These are phyloP conservation scores for Ceraceosorus guamensis DNA, from an alignment of 1,284 basidiomycete genomes.

Conservation along the genomic window DNA sequence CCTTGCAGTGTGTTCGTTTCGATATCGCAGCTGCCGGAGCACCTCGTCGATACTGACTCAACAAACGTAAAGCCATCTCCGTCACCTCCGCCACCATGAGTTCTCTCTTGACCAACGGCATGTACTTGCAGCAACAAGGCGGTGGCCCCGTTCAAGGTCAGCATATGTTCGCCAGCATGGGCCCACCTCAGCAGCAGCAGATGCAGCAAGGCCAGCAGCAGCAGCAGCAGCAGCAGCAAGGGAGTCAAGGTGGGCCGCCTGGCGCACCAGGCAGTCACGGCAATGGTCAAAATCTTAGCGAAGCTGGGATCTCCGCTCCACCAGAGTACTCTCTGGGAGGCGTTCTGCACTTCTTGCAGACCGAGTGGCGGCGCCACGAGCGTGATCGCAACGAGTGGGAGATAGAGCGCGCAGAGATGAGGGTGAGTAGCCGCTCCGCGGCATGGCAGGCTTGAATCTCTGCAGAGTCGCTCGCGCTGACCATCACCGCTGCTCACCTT, in stretches of 20 bases:
- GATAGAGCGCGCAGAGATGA: slow-evolving; percentile 97
- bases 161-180: no score
- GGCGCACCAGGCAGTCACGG: neutral
- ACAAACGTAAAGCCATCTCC: no score
- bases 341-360: slow-evolving; percentile 93
- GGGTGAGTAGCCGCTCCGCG: slow-evolving; percentile 59
- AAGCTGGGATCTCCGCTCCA: neutral
- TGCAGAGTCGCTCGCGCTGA: neutral
- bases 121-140: neutral
- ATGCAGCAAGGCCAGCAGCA: slow-evolving; percentile 2
- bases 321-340: slow-evolving; percentile 66
- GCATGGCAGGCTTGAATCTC: slow-evolving; percentile 1
- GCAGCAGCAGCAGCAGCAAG: slow-evolving; percentile 1
- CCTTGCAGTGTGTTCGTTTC: no score
- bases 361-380: slow-evolving; percentile 86
- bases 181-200: no score
- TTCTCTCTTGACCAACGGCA: neutral
- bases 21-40: no score
- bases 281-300: slow-evolving; percentile 1
- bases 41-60: no score
- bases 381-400: slow-evolving; percentile 99
- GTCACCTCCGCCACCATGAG: neutral
- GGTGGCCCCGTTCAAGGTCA: no score
- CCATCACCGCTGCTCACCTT: slow-evolving; percentile 13
- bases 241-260: neutral